Evolutionary conservation across 306 rosid species (phyloP).

Genomic region (Psophocarpus tetragonolobus): DNA sequence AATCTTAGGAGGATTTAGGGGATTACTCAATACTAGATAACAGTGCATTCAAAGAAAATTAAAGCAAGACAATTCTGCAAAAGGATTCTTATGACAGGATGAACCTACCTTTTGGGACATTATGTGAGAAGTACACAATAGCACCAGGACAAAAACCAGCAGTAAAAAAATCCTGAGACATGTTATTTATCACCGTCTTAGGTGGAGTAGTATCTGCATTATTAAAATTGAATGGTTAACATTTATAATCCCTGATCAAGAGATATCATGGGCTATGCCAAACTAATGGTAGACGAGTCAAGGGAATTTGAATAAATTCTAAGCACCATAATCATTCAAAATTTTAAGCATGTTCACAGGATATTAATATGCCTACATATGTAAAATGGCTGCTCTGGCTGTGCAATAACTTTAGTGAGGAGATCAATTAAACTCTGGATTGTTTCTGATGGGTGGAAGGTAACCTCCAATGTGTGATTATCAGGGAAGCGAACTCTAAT

Average conservation of each 20-base stretch:
- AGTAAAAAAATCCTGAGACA: conserved; percentile 68
- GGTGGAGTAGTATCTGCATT: conserved; percentile 90
- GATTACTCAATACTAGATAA: not conserved
- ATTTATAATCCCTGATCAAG: conserved; percentile 11
- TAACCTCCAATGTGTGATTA: conserved; percentile 83
- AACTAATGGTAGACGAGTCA: not conserved
- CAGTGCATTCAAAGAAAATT: not conserved
- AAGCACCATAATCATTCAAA: not conserved
- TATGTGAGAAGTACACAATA: conserved; percentile 74
- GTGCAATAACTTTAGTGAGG: conserved; percentile 69
- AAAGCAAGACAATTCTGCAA: not conserved
- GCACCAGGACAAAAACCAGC: conserved; percentile 95
- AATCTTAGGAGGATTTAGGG: not conserved
- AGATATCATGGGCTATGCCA: not conserved
- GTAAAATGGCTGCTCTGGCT: conserved; percentile 72
- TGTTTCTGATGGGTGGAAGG: conserved; percentile 83
- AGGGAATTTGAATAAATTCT: not conserved
- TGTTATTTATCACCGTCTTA: conserved; percentile 66
- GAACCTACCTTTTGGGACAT: conserved; percentile 64
- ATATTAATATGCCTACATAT: conserved; percentile 63
- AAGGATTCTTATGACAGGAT: not conserved
- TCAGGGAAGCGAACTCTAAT: conserved; percentile 92
- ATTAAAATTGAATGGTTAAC: conserved; percentile 1
- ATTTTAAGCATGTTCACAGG: not conserved
- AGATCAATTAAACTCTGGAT: conserved; percentile 76